Evolutionary conservation across 2,329 filamentous ascomycete genomes (phyloP).

Genomic region (Colletotrichum sojae): DNA sequence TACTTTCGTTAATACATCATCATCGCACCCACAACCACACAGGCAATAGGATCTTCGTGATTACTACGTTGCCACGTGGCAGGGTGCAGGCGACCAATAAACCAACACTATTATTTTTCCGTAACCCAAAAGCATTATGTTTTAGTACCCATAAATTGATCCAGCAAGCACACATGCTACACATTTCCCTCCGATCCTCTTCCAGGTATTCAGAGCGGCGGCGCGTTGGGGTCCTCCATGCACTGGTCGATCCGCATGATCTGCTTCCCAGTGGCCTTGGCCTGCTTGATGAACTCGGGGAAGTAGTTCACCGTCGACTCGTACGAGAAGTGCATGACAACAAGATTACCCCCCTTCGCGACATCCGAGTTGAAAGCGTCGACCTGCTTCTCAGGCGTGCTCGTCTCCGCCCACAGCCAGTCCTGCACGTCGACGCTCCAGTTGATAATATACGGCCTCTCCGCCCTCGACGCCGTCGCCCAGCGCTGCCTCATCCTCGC

Average conservation of each 20-base stretch:
- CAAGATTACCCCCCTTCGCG: slow-evolving; percentile 72
- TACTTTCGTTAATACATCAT: no score
- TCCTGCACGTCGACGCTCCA: slow-evolving; percentile 82
- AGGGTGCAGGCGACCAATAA: no score
- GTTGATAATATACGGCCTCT: slow-evolving; percentile 72
- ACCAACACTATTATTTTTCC: no score
- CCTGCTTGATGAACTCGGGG: slow-evolving; percentile 74
- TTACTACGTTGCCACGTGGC: no score
- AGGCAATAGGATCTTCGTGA: no score
- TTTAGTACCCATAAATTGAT: no score
- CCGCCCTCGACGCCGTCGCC: slow-evolving; percentile 63
- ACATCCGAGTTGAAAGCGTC: slow-evolving; percentile 76
- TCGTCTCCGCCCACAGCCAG: slow-evolving; percentile 75
- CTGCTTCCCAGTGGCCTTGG: slow-evolving; percentile 74
- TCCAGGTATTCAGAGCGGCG: slow-evolving; percentile 49
- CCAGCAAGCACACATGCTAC: no score
- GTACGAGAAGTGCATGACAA: slow-evolving; percentile 80
- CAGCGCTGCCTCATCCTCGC: slow-evolving; percentile 76
- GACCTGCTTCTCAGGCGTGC: slow-evolving; percentile 76
- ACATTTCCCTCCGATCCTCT: no score
- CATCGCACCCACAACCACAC: no score
- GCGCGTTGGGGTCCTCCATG: slow-evolving; percentile 73
- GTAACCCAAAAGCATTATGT: no score
- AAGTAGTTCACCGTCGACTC: slow-evolving; percentile 75
- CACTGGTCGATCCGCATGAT: slow-evolving; percentile 79